phyloP scores from a whole-genome alignment of 768 basidiomycete genomes.

The Mycena filopes region DNA sequence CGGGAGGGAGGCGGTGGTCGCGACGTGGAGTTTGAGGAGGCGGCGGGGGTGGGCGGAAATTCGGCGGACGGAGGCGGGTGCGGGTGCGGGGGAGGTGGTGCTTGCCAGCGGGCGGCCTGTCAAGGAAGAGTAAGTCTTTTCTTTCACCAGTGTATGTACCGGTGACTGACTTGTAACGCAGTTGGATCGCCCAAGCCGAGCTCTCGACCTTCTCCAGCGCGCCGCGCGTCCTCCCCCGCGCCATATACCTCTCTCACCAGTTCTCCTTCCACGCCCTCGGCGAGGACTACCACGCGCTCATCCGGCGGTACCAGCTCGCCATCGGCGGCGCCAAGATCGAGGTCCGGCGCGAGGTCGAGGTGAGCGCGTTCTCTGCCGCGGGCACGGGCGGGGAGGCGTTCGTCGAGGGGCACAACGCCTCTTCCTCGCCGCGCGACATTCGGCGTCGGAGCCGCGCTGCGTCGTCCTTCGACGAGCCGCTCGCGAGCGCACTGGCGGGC shows the following conservation, averaged over 20 bases:
- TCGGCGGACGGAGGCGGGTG: slow-evolving; percentile 43
- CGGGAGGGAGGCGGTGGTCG: slow-evolving; percentile 55
- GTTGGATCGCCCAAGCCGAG: slow-evolving; percentile 84
- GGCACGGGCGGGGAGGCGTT: slow-evolving; percentile 53
- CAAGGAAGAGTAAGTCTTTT: slow-evolving; percentile 47
- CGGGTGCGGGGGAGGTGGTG: slow-evolving; percentile 28
- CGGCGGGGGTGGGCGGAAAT: slow-evolving; percentile 65
- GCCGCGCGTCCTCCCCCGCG: slow-evolving; percentile 69
- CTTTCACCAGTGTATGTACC: background rate
- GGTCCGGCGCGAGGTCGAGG: slow-evolving; percentile 78
- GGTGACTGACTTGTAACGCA: slow-evolving; percentile 40
- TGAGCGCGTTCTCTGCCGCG: slow-evolving; percentile 59
- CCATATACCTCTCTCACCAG: slow-evolving; percentile 87
- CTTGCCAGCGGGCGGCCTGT: slow-evolving; percentile 4
- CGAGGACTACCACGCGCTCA: slow-evolving; percentile 84
- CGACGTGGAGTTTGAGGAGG: slow-evolving; percentile 73
- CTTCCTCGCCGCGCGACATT: slow-evolving; percentile 53
- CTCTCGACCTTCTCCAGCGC: slow-evolving; percentile 77
- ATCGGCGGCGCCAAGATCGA: slow-evolving; percentile 68
- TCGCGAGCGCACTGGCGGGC: slow-evolving; percentile 77
- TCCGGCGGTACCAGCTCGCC: slow-evolving; percentile 70
- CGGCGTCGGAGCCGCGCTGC: slow-evolving; percentile 47
- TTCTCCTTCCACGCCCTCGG: slow-evolving; percentile 83
- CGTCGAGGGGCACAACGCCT: slow-evolving; percentile 55
- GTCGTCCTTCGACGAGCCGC: slow-evolving; percentile 81